Conservation (phyloP, 129 eudicot species). For the Chrysanthemum makinoi region DNA sequence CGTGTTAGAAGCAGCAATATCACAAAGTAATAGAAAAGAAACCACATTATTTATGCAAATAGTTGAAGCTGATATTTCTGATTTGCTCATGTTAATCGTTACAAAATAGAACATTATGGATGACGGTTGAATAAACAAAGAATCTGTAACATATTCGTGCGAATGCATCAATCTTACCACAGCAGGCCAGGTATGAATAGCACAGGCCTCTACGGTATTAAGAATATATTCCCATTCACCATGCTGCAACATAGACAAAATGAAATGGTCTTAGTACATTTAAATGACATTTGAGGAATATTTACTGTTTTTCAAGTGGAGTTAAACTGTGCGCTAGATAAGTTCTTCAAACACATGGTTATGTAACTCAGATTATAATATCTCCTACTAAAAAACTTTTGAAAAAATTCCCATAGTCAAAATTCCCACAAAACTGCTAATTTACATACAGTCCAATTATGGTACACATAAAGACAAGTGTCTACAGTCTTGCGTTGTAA, state of each 20-base stretch:
- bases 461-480: background rate
- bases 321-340: background rate
- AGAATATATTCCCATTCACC: slow-evolving; percentile 77
- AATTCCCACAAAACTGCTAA: background rate
- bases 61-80: background rate
- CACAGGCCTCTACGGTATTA: slow-evolving; percentile 87
- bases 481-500: background rate
- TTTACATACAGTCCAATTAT: background rate
- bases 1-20: slow-evolving; percentile 4
- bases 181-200: slow-evolving; percentile 79
- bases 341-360: background rate
- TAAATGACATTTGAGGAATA: background rate
- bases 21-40: slow-evolving; percentile 2
- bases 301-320: background rate
- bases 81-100: background rate
- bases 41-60: background rate
- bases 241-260: slow-evolving; percentile 64
- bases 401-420: background rate
- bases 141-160: background rate
- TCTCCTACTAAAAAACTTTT: slow-evolving; percentile 7
- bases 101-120: background rate
- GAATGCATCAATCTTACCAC: slow-evolving; percentile 45
- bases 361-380: slow-evolving; percentile 6
- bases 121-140: background rate
- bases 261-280: background rate